These are phyloP conservation scores for Symbiodinium natans DNA, from an alignment of 73 alveolate species.

Conservation along the genomic window DNA sequence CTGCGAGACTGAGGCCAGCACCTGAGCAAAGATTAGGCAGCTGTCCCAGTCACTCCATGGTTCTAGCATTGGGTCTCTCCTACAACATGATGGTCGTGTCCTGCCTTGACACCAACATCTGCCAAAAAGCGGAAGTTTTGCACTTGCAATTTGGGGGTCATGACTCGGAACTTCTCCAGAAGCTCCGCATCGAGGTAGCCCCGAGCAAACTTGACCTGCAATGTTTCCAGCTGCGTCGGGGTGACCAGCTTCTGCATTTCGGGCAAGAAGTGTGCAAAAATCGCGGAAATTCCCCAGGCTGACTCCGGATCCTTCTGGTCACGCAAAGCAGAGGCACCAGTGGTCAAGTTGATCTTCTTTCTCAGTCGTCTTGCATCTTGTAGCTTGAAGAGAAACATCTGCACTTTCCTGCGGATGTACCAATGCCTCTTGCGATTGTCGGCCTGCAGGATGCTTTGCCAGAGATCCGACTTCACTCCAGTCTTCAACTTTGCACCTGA, in stretches of 20 bases:
- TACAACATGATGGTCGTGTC: background rate
- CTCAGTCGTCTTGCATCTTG: background rate
- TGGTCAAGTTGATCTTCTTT: background rate
- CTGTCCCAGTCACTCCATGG: too few species aligned
- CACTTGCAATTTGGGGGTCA: background rate
- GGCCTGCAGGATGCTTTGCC: background rate
- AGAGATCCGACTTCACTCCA: too few species aligned
- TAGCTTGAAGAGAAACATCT: background rate
- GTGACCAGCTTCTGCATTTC: background rate
- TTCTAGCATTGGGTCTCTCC: too few species aligned
- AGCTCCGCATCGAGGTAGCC: conserved; percentile 9
- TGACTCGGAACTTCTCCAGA: background rate
- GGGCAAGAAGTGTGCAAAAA: background rate
- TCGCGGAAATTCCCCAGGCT: background rate
- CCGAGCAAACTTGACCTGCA: background rate
- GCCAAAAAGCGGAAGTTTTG: background rate
- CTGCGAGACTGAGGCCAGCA: too few species aligned
- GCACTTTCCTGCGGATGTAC: background rate
- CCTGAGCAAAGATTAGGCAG: too few species aligned
- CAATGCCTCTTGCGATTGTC: background rate
- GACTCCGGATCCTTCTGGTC: background rate
- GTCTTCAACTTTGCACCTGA: background rate
- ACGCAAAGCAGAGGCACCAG: background rate
- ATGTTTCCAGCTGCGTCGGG: background rate
- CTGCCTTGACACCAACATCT: background rate